Evolutionary conservation across 495 filamentous ascomycete species (phyloP), one percentile per base, ranked within the genome.

Genomic region (Penicillium samsonianum): DNA sequence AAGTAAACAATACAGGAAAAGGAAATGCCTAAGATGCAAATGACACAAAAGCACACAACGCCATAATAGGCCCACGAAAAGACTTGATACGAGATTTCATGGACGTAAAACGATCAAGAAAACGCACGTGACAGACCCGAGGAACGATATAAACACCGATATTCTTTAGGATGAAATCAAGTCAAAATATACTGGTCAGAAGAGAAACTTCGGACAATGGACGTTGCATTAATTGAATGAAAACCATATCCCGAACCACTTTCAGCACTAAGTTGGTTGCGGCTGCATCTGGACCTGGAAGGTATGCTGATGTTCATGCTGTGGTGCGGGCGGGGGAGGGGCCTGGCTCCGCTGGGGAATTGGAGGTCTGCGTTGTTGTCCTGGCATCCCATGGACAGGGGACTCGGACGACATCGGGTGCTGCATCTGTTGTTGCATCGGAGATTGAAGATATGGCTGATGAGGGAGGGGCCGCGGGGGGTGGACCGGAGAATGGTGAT

Each of bases 271-370:
- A 38, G 58, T 68, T 16, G 65, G 61, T 44, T 70, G 61, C 5
- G 59, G 56, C 20, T 65, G 58, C 25, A 69, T 56, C 46, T 69
- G 61, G 19, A 69, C 54, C 28, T 69, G 67, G 59, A 69, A 69
- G 6, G 64, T 67, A 43, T 69, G 67, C 37, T 69, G 67, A 22
- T 69, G 64, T 26, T 69, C 64, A 55, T 66, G 63, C 31, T 70
- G 67, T 1, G 67, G 67, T 23, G 67, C 62, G 26, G 67, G 67
- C 1, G 59, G 49, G 3, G 64, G 63, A 22, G 63, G 63, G 10
- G 59, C 58, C 41, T 60, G 58, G 17, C 38, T 50, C 14, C 59
- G 57, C 28, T 57, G 55, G 1, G 54, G 64, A 10, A 60, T 49
- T 19, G 57, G 58, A 26, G 50, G 19, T 26, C 53, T n/a, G 55